Evolutionary conservation across 2,329 filamentous ascomycete species (phyloP), one percentile per base, ranked within the genome.

Genomic region (Endoconidiophora laricicola): DNA sequence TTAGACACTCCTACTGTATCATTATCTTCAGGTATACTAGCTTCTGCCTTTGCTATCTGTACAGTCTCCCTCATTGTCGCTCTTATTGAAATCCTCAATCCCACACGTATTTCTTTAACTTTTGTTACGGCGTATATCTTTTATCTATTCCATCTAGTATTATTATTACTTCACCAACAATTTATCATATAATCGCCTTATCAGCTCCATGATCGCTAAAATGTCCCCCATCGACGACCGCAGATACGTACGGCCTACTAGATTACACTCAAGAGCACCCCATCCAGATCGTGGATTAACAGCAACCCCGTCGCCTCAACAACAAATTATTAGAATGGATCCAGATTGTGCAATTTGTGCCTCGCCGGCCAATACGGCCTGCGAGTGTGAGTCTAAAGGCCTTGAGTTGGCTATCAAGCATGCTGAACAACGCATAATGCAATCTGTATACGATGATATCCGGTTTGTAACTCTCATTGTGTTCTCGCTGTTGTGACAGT

Each of bases 341-440:
- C 78, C 78, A 41, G 76, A 81, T 64, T 83, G 79, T 63, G 78
- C 78, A 48, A 78, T 83, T 60, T 82, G 79, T 62, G 69, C 69
- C 58, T 69, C 71, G 55, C 76, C 78, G 54, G 76, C 78, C 43
- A 68, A 66, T 40, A 60, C 71, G 57, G 69, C 66, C 54, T 83
- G 79, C 62, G 76, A 79, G 56, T 83, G 79, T 60, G 79, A 83
- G 66, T 74, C 75, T 47, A 78, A 76, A 57, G 74, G 76, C 24
- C 69, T 82, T 26, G 77, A 81, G 56, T 63, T 72, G 51, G 78
- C 78, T 53, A 68, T 82, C 41, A 69, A 70, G 54, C 76, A 81
- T 60, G 78, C 78, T 52, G 79, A 83, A 61, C 64, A 69, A 47
- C 69, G 71, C 42, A 76, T 81, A 69, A 79, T 82, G 76, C 68